Percentiles rank a stretch among this genome's conserved stretches.
Conservation (phyloP, 345 rosid species). For the Eucalyptus sideroxylon region DNA sequence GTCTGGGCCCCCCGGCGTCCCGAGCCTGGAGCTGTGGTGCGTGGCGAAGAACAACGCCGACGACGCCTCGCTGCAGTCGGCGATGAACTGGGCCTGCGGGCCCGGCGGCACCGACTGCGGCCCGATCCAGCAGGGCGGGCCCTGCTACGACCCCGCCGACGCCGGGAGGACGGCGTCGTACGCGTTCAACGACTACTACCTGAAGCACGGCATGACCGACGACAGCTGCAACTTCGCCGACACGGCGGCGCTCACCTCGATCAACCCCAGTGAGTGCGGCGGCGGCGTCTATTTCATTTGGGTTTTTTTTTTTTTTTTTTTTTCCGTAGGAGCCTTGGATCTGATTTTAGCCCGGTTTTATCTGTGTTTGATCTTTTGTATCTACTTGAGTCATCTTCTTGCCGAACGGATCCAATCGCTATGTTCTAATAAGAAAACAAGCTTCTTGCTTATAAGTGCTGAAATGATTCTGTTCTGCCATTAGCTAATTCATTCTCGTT, state of each 20-base stretch:
- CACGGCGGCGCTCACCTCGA: conserved; percentile 64
- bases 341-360: not conserved
- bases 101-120: conserved; percentile 50
- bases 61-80: conserved; percentile 49
- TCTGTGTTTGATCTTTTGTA: not conserved
- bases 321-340: not conserved
- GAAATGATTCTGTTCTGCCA: not conserved
- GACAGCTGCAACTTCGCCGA: conserved; percentile 59
- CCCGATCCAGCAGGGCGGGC: conserved; percentile 55
- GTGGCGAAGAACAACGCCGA: conserved; percentile 88
- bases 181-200: conserved; percentile 68
- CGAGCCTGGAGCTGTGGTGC: conserved; percentile 60
- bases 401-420: not conserved
- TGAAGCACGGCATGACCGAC: conserved; percentile 59
- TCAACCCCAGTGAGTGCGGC: conserved; percentile 58
- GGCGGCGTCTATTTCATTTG: not conserved
- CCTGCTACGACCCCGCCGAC: conserved; percentile 51
- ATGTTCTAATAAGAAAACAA: not conserved
- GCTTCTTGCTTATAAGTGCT: not conserved
- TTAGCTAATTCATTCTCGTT: not conserved
- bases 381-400: not conserved
- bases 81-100: conserved; percentile 85
- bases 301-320: not conserved
- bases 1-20: not conserved
- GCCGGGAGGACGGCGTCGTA: conserved; percentile 54